phyloP scores from a whole-genome alignment of 2,329 filamentous ascomycete species.

The Periconia macrospinosa region DNA sequence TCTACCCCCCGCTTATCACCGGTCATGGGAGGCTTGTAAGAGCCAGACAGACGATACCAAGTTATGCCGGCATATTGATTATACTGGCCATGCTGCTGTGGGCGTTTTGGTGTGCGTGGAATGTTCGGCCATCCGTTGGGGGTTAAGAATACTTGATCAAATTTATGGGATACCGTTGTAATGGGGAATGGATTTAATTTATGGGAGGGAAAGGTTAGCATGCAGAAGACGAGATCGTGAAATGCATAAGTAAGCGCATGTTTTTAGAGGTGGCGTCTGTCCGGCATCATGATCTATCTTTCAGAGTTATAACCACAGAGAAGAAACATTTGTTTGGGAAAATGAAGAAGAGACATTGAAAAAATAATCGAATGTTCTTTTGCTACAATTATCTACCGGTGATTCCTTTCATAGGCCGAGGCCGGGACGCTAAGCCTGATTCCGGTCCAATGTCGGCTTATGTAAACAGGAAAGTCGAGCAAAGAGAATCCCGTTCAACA shows the following conservation, averaged over 20 bases:
- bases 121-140: neutral
- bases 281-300: too few relatives aligned
- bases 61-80: conserved; percentile 7
- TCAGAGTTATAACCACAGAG: too few relatives aligned
- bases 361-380: neutral
- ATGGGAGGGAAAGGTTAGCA: too few relatives aligned
- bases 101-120: conserved; percentile 8
- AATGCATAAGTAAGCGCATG: too few relatives aligned
- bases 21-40: conserved; percentile 3
- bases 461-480: neutral
- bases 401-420: neutral
- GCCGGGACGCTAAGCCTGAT: neutral
- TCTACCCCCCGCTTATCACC: conserved; percentile 8
- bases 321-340: too few relatives aligned
- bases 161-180: neutral
- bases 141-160: neutral
- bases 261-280: too few relatives aligned
- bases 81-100: conserved; percentile 8
- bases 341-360: too few relatives aligned
- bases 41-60: conserved; percentile 4
- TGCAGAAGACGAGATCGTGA: too few relatives aligned
- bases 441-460: neutral
- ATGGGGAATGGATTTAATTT: neutral
- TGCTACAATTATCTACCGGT: neutral
- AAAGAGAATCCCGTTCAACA: conserved; percentile 11